Conservation (phyloP, 2,329 filamentous ascomycete genomes). For the Rachicladosporium sp. region DNA sequence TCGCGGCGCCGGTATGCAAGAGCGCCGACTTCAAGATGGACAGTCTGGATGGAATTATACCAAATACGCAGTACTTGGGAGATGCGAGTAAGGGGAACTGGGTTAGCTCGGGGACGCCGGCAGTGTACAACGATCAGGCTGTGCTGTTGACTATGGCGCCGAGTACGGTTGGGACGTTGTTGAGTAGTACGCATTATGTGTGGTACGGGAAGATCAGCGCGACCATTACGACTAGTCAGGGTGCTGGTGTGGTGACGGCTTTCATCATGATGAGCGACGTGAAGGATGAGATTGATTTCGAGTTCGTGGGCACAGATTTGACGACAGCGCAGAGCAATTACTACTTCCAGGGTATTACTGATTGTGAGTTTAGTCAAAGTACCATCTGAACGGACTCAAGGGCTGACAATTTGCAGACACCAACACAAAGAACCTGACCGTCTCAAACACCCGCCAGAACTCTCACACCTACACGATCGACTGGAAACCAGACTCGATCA, state of each 20-base stretch:
- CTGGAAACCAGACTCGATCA: constrained; percentile 78
- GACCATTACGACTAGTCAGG: constrained; percentile 70
- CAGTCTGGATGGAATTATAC: constrained; percentile 54
- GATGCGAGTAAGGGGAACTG: constrained; percentile 71
- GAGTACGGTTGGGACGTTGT: constrained; percentile 71
- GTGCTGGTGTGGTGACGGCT: constrained; percentile 82
- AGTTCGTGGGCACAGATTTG: constrained; percentile 77
- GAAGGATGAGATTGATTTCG: constrained; percentile 97
- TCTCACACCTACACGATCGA: constrained; percentile 87
- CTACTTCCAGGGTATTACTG: constrained; percentile 86
- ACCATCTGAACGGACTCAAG: no score
- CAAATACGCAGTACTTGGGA: constrained; percentile 75
- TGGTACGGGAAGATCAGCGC: constrained; percentile 95
- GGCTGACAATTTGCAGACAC: constrained; percentile 43
- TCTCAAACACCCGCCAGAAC: constrained; percentile 59
- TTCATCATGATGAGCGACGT: constrained; percentile 93
- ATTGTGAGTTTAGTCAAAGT: constrained; percentile 50
- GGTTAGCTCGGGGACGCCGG: constrained; percentile 71
- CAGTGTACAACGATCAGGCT: constrained; percentile 46
- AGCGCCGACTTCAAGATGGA: constrained; percentile 62
- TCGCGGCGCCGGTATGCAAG: constrained; percentile 72
- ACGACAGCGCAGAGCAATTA: constrained; percentile 79
- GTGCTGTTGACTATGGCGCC: constrained; percentile 81
- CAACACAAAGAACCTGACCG: constrained; percentile 60
- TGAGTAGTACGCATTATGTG: constrained; percentile 76